A percentile compares a stretch with the other conserved stretches of the same genome.
Conservation (phyloP, 1,284 basidiomycete species). For the Sanghuangporus baumii region DNA sequence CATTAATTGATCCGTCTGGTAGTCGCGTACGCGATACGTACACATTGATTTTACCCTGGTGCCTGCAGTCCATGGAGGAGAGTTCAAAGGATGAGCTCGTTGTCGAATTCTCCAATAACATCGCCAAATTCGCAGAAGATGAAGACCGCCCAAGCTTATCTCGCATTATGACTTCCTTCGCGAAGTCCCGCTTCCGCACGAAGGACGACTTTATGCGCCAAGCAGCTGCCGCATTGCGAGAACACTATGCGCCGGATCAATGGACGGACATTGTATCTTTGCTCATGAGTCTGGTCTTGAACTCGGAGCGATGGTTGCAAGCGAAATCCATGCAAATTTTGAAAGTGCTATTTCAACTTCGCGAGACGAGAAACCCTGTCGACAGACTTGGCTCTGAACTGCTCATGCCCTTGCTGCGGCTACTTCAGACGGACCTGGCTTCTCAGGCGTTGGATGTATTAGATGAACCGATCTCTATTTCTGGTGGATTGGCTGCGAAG, state of each 20-base stretch:
- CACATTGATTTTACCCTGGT: constrained; percentile 84
- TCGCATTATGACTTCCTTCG: constrained; percentile 86
- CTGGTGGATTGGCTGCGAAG: constrained; percentile 70
- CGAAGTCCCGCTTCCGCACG: constrained; percentile 84
- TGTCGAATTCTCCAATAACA: constrained; percentile 69
- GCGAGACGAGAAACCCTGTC: constrained; percentile 72
- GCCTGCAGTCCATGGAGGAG: constrained; percentile 71
- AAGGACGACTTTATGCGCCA: constrained; percentile 93
- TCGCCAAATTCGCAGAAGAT: constrained; percentile 66
- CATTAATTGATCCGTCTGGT: constrained; percentile 68
- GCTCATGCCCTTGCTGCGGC: constrained; percentile 83
- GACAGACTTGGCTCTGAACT: constrained; percentile 79
- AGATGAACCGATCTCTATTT: constrained; percentile 81
- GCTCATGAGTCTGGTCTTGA: constrained; percentile 83
- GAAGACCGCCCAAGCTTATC: constrained; percentile 74
- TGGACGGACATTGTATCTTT: constrained; percentile 79
- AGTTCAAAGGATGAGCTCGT: constrained; percentile 59
- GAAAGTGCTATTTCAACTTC: constrained; percentile 83
- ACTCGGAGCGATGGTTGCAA: constrained; percentile 78
- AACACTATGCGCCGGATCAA: constrained; percentile 67
- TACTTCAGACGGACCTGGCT: constrained; percentile 83
- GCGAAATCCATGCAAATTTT: constrained; percentile 83
- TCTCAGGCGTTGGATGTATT: constrained; percentile 86
- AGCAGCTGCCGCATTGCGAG: constrained; percentile 78
- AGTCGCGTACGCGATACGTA: constrained; percentile 82